Conservation (phyloP, 805 yeast species). For the Kuraishia ogatae region DNA sequence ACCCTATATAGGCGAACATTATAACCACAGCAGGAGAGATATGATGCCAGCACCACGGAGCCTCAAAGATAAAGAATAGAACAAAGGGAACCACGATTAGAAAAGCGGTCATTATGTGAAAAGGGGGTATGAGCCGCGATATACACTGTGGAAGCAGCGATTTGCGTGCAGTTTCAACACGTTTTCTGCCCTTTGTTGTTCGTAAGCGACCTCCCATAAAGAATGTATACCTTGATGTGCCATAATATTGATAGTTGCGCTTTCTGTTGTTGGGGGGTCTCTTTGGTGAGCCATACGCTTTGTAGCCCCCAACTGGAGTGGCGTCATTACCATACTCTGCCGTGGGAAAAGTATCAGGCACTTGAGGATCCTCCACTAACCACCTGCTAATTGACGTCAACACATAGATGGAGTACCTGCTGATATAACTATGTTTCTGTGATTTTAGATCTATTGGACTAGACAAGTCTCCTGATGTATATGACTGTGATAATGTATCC, state of each 20-base stretch:
- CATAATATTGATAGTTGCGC: constrained; percentile 35
- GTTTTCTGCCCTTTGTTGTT: constrained; percentile 23
- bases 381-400: not conserved
- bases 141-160: not conserved
- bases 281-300: too few species aligned
- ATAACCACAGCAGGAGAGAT: constrained; percentile 49
- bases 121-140: constrained; percentile 17
- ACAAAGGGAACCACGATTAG: constrained; percentile 36
- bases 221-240: constrained; percentile 34
- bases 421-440: too few species aligned
- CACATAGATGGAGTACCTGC: not conserved
- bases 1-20: constrained; percentile 51
- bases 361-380: not conserved
- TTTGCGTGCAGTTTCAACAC: not conserved
- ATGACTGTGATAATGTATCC: too few species aligned
- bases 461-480: too few species aligned
- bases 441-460: too few species aligned
- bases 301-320: too few species aligned
- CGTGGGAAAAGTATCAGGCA: not conserved
- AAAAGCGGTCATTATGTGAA: constrained; percentile 26
- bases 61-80: constrained; percentile 43
- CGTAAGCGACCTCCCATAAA: constrained; percentile 61
- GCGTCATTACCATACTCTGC: constrained; percentile 1
- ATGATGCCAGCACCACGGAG: constrained; percentile 47
- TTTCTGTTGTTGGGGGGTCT: not conserved